Evolutionary conservation across 2,329 filamentous ascomycete species (phyloP).

Genomic region (Phaeosphaeria sp.): DNA sequence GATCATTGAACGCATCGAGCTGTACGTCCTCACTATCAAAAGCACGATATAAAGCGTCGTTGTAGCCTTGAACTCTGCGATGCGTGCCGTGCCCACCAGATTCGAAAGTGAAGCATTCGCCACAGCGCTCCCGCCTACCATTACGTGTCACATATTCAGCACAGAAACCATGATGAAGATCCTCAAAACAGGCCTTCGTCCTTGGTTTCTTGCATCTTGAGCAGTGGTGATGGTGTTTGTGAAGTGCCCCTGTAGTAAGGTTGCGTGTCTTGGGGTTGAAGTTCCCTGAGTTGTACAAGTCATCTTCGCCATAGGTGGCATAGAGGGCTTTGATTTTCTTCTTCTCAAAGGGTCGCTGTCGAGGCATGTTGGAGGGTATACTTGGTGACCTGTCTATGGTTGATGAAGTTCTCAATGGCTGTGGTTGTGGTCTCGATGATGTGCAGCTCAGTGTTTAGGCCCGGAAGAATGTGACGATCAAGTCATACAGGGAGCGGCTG

Average conservation of each 20-base stretch:
- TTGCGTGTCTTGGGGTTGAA: constrained; percentile 3
- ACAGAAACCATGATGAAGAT: constrained; percentile 1
- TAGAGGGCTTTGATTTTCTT: constrained; percentile 1
- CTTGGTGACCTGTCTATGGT: not conserved
- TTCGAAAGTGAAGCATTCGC: not conserved
- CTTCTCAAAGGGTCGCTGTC: not conserved
- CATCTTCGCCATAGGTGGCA: not conserved
- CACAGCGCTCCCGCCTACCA: constrained; percentile 1
- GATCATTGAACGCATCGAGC: not conserved
- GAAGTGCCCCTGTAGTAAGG: not conserved
- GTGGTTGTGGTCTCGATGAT: not conserved
- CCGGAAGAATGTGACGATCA: not conserved
- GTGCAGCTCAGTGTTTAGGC: not conserved
- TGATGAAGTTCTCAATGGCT: not conserved
- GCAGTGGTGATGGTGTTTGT: not conserved
- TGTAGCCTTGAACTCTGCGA: not conserved
- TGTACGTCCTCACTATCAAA: not conserved
- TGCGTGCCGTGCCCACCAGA: not conserved
- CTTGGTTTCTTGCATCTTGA: not conserved
- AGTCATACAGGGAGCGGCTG: not conserved
- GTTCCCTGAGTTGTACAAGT: not conserved
- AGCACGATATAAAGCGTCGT: not conserved
- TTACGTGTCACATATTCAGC: not conserved
- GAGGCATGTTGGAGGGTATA: not conserved
- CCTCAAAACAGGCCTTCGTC: not conserved